Evolutionary conservation across 805 yeast genomes (phyloP).

Genomic region (Saccharomycopsis fibuligera): DNA sequence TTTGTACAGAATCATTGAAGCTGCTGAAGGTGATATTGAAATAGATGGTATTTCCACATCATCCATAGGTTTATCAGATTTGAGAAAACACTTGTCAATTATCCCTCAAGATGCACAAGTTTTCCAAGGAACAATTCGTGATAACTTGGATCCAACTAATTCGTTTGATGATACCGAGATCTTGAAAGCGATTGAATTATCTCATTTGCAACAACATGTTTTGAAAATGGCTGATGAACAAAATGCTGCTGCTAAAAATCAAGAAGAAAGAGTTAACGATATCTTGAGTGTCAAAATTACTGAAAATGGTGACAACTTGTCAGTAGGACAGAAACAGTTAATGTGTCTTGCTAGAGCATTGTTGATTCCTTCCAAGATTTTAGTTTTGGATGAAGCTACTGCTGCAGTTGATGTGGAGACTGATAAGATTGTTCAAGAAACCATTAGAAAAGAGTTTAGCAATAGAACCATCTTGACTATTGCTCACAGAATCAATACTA

Average conservation of each 20-base stretch:
- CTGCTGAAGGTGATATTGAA: conserved; percentile 54
- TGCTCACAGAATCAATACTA: conserved; percentile 80
- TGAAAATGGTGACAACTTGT: conserved; percentile 67
- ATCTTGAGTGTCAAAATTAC: conserved; percentile 48
- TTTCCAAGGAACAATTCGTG: conserved; percentile 78
- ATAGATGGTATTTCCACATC: conserved; percentile 68
- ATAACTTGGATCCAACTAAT: conserved; percentile 79
- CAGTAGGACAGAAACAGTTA: conserved; percentile 73
- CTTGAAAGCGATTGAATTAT: conserved; percentile 74
- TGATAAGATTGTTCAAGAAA: conserved; percentile 68
- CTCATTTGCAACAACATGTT: conserved; percentile 70
- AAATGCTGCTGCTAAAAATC: conserved; percentile 37
- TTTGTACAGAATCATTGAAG: conserved; percentile 75
- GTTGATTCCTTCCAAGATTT: conserved; percentile 53
- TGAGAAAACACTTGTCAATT: conserved; percentile 71
- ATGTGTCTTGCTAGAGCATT: conserved; percentile 79
- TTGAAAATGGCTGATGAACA: conserved; percentile 42
- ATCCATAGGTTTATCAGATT: conserved; percentile 65
- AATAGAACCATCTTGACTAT: conserved; percentile 76
- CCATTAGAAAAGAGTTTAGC: conserved; percentile 67
- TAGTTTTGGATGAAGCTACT: conserved; percentile 80
- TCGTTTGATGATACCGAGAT: conserved; percentile 64
- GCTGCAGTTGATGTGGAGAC: conserved; percentile 88
- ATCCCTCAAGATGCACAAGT: conserved; percentile 95
- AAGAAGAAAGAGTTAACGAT: conserved; percentile 4